phyloP scores from a whole-genome alignment of 495 filamentous ascomycete species.

The Sporormia fimetaria region DNA sequence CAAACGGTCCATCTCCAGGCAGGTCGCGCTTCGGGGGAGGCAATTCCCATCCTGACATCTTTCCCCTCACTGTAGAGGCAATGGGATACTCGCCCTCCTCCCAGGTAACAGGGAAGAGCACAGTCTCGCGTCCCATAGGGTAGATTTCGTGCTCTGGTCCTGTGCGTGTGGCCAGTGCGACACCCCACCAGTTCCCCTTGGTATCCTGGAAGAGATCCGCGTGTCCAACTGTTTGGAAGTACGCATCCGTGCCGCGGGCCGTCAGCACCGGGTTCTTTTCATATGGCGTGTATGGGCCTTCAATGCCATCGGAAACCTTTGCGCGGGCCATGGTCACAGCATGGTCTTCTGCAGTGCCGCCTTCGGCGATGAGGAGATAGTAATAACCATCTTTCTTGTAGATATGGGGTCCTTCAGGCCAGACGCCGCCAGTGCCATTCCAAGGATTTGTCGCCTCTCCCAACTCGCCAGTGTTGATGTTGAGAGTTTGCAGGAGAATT shows the following conservation, averaged over 20 bases:
- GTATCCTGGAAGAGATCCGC: constrained; percentile 40
- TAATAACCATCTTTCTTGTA: constrained; percentile 54
- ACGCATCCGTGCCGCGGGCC: constrained; percentile 38
- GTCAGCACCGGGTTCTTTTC: constrained; percentile 43
- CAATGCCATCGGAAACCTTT: constrained; percentile 27
- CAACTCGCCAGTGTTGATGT: constrained; percentile 1
- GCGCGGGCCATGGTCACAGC: constrained; percentile 42
- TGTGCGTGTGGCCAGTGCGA: constrained; percentile 38
- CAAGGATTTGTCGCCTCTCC: constrained; percentile 37
- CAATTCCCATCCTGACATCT: constrained; percentile 30
- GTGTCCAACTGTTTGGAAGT: constrained; percentile 41
- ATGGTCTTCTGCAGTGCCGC: constrained; percentile 47
- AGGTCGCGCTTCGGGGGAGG: constrained; percentile 27
- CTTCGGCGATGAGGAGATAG: constrained; percentile 57
- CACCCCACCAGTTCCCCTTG: constrained; percentile 43
- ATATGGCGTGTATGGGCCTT: constrained; percentile 45
- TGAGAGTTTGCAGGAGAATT: background rate
- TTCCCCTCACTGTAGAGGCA: constrained; percentile 35
- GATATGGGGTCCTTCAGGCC: constrained; percentile 53
- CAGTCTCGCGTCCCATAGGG: constrained; percentile 49
- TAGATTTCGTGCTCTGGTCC: constrained; percentile 32
- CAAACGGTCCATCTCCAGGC: constrained; percentile 24
- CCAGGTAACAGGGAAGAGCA: constrained; percentile 45
- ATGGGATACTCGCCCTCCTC: constrained; percentile 33
- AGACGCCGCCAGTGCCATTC: constrained; percentile 41